Evolutionary conservation across 2,329 filamentous ascomycete species (phyloP).

Genomic region (Colletotrichum magnum): DNA sequence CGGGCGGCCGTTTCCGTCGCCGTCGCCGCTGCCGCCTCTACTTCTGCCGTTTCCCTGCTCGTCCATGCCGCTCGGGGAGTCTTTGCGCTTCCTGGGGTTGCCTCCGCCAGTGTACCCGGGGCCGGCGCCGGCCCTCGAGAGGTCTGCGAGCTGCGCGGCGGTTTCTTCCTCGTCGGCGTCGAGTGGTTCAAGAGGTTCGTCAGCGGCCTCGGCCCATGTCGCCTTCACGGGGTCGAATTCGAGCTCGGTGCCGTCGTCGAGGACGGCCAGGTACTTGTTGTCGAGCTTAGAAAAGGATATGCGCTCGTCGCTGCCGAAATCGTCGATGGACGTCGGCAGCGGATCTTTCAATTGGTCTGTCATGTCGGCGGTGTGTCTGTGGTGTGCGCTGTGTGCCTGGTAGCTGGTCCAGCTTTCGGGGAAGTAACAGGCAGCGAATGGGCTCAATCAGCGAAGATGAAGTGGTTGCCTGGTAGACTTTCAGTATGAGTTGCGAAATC

Average conservation of each 20-base stretch:
- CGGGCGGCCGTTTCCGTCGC: slow-evolving; percentile 47
- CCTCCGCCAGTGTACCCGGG: slow-evolving; percentile 40
- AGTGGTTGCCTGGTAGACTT: not conserved
- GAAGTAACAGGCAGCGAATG: not conserved
- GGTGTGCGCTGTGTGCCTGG: not conserved
- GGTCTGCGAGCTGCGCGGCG: slow-evolving; percentile 45
- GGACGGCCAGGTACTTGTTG: slow-evolving; percentile 86
- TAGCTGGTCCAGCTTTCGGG: not conserved
- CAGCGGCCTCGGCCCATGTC: slow-evolving; percentile 81
- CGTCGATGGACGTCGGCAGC: slow-evolving; percentile 73
- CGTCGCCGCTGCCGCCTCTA: slow-evolving; percentile 38
- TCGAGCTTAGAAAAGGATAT: slow-evolving; percentile 90
- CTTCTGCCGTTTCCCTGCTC: slow-evolving; percentile 52
- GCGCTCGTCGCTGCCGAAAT: slow-evolving; percentile 84
- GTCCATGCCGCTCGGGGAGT: slow-evolving; percentile 44
- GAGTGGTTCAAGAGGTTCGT: slow-evolving; percentile 57
- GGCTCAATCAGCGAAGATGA: not conserved
- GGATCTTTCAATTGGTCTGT: slow-evolving; percentile 50
- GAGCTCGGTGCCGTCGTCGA: slow-evolving; percentile 87
- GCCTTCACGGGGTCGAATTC: slow-evolving; percentile 81
- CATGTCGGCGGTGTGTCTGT: slow-evolving; percentile 5
- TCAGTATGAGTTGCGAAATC: slow-evolving; percentile 17
- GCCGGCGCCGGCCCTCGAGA: slow-evolving; percentile 40
- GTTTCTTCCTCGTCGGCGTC: slow-evolving; percentile 53
- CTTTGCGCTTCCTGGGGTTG: slow-evolving; percentile 59